Base-by-base conservation (phyloP, 257 asterid species). In the Verbascum thapsus region DNA sequence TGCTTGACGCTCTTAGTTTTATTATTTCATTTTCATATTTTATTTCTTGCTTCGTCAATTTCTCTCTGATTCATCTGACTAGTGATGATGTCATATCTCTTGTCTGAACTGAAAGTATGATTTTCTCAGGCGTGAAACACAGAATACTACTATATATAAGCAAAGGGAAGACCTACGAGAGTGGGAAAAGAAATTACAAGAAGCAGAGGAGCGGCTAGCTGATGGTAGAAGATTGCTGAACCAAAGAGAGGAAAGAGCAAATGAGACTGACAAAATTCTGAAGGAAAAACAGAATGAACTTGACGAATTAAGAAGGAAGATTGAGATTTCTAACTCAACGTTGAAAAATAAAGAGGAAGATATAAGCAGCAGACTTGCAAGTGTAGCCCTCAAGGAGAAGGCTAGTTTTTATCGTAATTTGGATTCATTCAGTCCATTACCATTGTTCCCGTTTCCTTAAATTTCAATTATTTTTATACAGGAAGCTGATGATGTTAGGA, bases 161-260 rank as follows among this genome's bases (percentile, higher is more conserved):
- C 96, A 94, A 72, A 79, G 85, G 81, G 99, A 90, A 69, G 99
- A 94, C 75, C 61, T 85, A 52, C 81, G 94, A 48, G 97, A 85
- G 71, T 85, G 97, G 96, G 99, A 94, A 68, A 73, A 67, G 49
- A 94, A 84, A 63, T 78, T 94, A 59, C 86, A 77, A 63, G 96
- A 76, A 75, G 85, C 88, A 53, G 99, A 90, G 83, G 95, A 87
- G 76, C 82, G 94, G 70, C 72, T 90, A 51, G 92, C 88, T 75
- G 96, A 94, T 42, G 76, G 86, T 63, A 81, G 95, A 74, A 79
- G 92, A 71, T 79, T 94, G 75, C 86, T 94, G 70, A 90, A 90
- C 73, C 88, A 85, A 78, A 84, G 99, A 80, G 99, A 94, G 79
- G 90, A 85, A 72, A 83, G 84, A 70, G 94, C 95, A 20, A 94